Conservation (phyloP, 2,329 filamentous ascomycete genomes). For the Westerdykella aurantiaca region DNA sequence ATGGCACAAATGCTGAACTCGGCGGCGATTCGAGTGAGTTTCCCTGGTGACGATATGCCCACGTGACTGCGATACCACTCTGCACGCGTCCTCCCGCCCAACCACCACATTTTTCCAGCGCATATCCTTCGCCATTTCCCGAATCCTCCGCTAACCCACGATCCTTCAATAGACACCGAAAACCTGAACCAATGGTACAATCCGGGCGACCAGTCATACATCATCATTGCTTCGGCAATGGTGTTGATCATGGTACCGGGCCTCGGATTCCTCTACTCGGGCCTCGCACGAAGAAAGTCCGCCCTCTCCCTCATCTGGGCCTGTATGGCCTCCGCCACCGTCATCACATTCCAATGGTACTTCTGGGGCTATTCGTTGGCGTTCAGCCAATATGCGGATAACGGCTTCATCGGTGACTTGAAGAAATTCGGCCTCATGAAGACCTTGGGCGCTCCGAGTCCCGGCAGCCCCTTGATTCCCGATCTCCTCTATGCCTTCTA, state of each 20-base stretch:
- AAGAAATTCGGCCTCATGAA: slow-evolving; percentile 84
- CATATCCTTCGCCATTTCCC: not conserved
- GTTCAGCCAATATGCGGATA: slow-evolving; percentile 75
- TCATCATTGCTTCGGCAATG: slow-evolving; percentile 84
- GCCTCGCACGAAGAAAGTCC: slow-evolving; percentile 94
- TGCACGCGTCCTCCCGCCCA: not conserved
- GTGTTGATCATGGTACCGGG: slow-evolving; percentile 95
- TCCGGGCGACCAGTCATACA: slow-evolving; percentile 88
- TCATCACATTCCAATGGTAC: slow-evolving; percentile 97
- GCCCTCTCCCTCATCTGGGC: slow-evolving; percentile 96
- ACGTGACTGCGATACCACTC: slow-evolving; percentile 13
- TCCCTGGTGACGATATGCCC: slow-evolving; percentile 9
- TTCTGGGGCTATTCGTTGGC: slow-evolving; percentile 98
- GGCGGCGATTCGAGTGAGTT: slow-evolving; percentile 76
- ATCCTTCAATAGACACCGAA: slow-evolving; percentile 55
- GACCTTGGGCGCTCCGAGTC: slow-evolving; percentile 76
- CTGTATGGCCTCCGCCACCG: slow-evolving; percentile 85
- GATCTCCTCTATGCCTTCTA: slow-evolving; percentile 93
- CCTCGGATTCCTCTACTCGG: slow-evolving; percentile 95
- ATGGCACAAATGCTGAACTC: slow-evolving; percentile 53
- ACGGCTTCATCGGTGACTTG: slow-evolving; percentile 87
- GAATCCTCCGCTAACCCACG: slow-evolving; percentile 4
- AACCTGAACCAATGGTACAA: slow-evolving; percentile 97
- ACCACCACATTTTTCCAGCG: not conserved
- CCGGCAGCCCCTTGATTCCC: slow-evolving; percentile 80